Evolutionary conservation across 2,329 filamentous ascomycete genomes (phyloP), one percentile per base, ranked within the genome.

Genomic region (Trichoderma sp.): DNA sequence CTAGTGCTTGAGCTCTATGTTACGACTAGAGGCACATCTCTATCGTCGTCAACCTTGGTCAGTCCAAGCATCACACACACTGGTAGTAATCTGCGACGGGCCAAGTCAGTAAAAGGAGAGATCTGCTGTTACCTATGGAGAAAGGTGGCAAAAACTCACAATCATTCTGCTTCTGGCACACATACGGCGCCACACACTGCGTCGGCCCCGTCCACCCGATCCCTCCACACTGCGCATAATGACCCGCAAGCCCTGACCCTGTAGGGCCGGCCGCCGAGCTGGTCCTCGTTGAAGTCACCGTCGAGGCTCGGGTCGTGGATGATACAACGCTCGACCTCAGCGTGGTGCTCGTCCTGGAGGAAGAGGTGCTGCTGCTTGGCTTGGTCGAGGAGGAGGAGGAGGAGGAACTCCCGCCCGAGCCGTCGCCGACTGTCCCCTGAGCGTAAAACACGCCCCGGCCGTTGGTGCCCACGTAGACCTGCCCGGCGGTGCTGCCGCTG

Each of bases 401-500:
- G 43, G 21, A 24, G 3, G 56, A 59, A 28, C n/a, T 45, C 24
- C 59, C 59, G 12, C 59, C 59, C 10, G 50, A 45, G 15, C 48
- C 59, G n/a, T 48, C 39, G 41, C 59, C 44, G n/a, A 62, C 24
- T 24, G 59, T 62, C 44, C 59, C 59, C 39, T 54, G 39, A 7
- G 59, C 59, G 52, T 54, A 62, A 19, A 62, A 62, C 2, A 62
- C 59, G n/a, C 59, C 59, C 7, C 59, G 48, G 1, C 59, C 59
- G 21, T 62, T 62, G 5, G 59, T 62, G 14, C 59, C 59, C 19
- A 62, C 59, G 17, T 62, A 62, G 15, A 62, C 59, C 26, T 62
- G 59, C 9, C 59, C 59, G 21, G 59, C 48, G 5, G 41, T 44
- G 9, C 48, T 62, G 48, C 39, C 59, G 19, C 59, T 62, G 24